phyloP scores from a whole-genome alignment of 2,329 filamentous ascomycete genomes.

The Claviceps sp. region DNA sequence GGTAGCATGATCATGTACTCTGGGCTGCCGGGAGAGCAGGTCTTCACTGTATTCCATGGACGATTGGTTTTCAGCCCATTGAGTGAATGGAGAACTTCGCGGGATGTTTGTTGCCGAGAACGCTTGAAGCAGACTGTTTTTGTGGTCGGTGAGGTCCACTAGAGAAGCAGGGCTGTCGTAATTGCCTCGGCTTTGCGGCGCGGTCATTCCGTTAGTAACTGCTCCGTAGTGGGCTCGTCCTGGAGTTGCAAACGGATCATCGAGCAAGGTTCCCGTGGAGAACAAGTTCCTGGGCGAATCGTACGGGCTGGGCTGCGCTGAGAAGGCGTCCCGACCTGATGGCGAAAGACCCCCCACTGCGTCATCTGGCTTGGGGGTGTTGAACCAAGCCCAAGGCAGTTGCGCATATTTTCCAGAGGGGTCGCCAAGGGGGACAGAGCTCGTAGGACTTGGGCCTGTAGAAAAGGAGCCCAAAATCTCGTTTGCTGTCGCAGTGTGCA shows the following conservation, averaged over 20 bases:
- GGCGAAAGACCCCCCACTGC: conserved; percentile 9
- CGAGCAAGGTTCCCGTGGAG: conserved; percentile 9
- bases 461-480: conserved; percentile 32
- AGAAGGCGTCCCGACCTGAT: conserved; percentile 14
- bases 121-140: conserved; percentile 22
- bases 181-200: conserved; percentile 3
- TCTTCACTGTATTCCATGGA: conserved; percentile 9
- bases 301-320: conserved; percentile 12
- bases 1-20: conserved; percentile 4
- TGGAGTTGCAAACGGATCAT: conserved; percentile 21
- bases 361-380: conserved; percentile 20
- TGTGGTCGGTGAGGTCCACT: conserved; percentile 18
- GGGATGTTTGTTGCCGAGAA: conserved; percentile 15
- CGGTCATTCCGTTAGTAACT: neutral
- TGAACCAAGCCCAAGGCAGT: conserved; percentile 40
- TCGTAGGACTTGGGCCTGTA: conserved; percentile 18
- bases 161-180: conserved; percentile 1
- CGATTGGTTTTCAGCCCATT: conserved; percentile 15
- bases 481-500: conserved; percentile 38
- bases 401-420: conserved; percentile 20
- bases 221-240: conserved; percentile 7
- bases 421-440: conserved; percentile 15
- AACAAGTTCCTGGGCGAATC: conserved; percentile 10
- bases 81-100: conserved; percentile 18
- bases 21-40: conserved; percentile 10